Base-by-base conservation (phyloP, 148 eudicot species). In the Rhododendron vialii region DNA sequence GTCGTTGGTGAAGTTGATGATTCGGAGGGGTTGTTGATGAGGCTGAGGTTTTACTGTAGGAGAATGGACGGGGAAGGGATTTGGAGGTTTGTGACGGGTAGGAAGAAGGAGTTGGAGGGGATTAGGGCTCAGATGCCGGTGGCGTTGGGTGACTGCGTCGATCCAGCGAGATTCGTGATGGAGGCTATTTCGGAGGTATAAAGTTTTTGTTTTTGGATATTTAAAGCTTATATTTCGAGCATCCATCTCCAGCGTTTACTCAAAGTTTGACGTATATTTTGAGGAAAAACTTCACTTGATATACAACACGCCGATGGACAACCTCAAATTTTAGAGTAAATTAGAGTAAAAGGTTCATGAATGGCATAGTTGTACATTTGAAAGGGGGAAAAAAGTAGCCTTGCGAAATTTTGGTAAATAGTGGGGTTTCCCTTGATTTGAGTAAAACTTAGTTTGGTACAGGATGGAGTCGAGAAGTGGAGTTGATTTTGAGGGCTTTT, bases 101-200 rank as follows among this genome's bases (percentile, higher is more conserved):
- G 94, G 84, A 96, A 96, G 90, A 96, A 94, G 89, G 98, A 94
- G 65, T 47, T 96, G 69, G 98, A 94, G 45, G 43, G 85, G 20
- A 86, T 96, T 7, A 86, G 96, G 78, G 87, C 84, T 2, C 90
- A 92, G 38, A 85, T 94, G 12, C 93, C 98, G 0, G 3, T 87
- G 0, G 96, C 98, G 12, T 63, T 96, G 4, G 85, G 84, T 0
- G 91, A 91, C n/a, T 95, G 96, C 84, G 91, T 94, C 7, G 98
- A 96, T 95, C 98, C 98, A 38, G 94, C 98, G 6, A 92, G 90
- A 81, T 94, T 96, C 36, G 95, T 96, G 22, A 81, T 96, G 79
- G 94, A 96, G 65, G 93, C 98, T 10, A 93, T 96, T 38, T 94
- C 98, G 20, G 99, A 94, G 90, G 75, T 69, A 69, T 11, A 3